Evolutionary conservation across 805 yeast species (phyloP).

Genomic region (Candida adriatica): DNA sequence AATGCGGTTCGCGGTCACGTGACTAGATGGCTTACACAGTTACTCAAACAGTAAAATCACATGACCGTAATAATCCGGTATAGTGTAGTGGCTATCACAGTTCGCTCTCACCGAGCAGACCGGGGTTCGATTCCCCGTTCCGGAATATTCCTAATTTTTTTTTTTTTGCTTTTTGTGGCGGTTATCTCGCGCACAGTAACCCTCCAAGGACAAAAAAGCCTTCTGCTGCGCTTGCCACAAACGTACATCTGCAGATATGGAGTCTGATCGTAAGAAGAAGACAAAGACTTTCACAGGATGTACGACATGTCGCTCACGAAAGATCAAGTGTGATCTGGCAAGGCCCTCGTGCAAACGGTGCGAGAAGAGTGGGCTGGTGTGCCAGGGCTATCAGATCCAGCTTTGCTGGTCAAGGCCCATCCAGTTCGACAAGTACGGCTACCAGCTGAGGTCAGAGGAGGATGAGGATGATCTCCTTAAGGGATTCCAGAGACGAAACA

Average conservation of each 20-base stretch:
- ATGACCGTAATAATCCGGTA: constrained; percentile 18
- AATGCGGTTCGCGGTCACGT: no score
- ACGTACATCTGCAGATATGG: no score
- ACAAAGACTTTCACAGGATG: constrained; percentile 83
- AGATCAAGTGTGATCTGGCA: constrained; percentile 71
- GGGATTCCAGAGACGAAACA: constrained; percentile 60
- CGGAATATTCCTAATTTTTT: constrained; percentile 19
- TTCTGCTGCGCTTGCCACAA: not conserved
- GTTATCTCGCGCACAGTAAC: not conserved
- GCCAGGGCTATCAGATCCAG: constrained; percentile 81
- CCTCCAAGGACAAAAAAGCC: not conserved
- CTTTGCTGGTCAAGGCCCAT: constrained; percentile 66
- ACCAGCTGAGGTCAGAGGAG: constrained; percentile 23
- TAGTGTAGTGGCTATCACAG: constrained; percentile 29
- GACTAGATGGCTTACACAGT: not conserved
- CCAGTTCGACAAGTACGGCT: constrained; percentile 41
- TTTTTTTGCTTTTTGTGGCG: no score
- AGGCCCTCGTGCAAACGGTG: constrained; percentile 72
- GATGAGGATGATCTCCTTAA: constrained; percentile 33
- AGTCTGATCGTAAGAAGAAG: constrained; percentile 25
- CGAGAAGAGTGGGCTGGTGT: constrained; percentile 52
- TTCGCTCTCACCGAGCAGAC: constrained; percentile 29
- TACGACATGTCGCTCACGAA: constrained; percentile 76
- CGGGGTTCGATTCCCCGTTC: constrained; percentile 30
- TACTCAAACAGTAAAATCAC: not conserved